Evolutionary conservation across 2,329 filamentous ascomycete genomes (phyloP), one percentile per base, ranked within the genome.

Genomic region (Sphaerostilbella broomeana): DNA sequence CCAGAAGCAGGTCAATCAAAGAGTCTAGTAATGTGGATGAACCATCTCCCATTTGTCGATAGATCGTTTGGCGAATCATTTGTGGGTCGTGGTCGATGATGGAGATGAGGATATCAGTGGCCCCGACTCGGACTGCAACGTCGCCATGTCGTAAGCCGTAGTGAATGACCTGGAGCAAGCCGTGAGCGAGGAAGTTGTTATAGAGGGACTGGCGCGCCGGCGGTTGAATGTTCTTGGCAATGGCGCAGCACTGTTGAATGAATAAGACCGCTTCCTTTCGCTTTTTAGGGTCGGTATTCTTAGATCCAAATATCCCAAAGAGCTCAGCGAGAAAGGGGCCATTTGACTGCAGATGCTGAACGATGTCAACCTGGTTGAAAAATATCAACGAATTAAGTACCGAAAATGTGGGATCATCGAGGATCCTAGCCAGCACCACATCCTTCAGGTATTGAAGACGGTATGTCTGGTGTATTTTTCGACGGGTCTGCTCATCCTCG

Each of bases 281-380:
- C 44, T 84, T 79, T 55, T 78, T 79, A 37, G 75, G 68, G 35
- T 85, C 79, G 37, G 68, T 64, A 44, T 79, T 77, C 17, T 79
- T 69, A 0, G 78, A 68, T 15, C 73, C 76, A 55, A 97, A 95
- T 46, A 97, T 87, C 38, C 76, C 75, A 59, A 97, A 98, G 4
- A 97, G 73, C 46, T 95, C 86, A 49, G 79, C 81, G 19, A 97
- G 67, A 54, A 95, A 95, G 2, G 66, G 64, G 1, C 69, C 69
- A 53, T 95, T 95, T 18, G 72, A 73, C 61, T 95, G 89, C n/a
- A 98, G 72, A 62, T 97, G 86, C 56, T 90, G 86, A 35, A 98
- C 84, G 56, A 98, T 95, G 56, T 97, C 92, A 52, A 97, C 89
- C 66, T 98, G 92, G 65, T 97, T 92, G 72, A 94, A 98, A 68